Percentiles rank a stretch among this genome's conserved stretches.
Conservation (phyloP, 345 rosid genomes). For the thale cress (Arabidopsis thaliana) region TAIR10.1 NC_003076.8:19013501-19014000, state of each 20-base stretch:
- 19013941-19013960: not conserved
- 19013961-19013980: slow-evolving; percentile 22
- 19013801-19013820: not conserved
- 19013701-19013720: slow-evolving; percentile 95
- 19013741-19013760: slow-evolving; percentile 59
- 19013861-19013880: not conserved
- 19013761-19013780: slow-evolving; percentile 75
- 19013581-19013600: not conserved
- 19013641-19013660: slow-evolving; percentile 98
- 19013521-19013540: not conserved
- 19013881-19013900: not conserved
- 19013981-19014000: not conserved
- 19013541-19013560: not conserved
- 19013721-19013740: slow-evolving; percentile 74
- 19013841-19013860: not conserved
- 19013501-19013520: not conserved
- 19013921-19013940: slow-evolving; percentile 26
- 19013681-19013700: slow-evolving; percentile 98
- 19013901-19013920: slow-evolving; percentile 47
- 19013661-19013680: slow-evolving; percentile 89
- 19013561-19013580: too few relatives aligned
- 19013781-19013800: slow-evolving; percentile 93
- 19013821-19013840: slow-evolving; percentile 13
- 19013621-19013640: slow-evolving; percentile 92
- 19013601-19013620: slow-evolving; percentile 74